These are phyloP conservation scores for Claviceps lovelessii DNA, from an alignment of 2,329 filamentous ascomycete genomes.

Conservation along the genomic window DNA sequence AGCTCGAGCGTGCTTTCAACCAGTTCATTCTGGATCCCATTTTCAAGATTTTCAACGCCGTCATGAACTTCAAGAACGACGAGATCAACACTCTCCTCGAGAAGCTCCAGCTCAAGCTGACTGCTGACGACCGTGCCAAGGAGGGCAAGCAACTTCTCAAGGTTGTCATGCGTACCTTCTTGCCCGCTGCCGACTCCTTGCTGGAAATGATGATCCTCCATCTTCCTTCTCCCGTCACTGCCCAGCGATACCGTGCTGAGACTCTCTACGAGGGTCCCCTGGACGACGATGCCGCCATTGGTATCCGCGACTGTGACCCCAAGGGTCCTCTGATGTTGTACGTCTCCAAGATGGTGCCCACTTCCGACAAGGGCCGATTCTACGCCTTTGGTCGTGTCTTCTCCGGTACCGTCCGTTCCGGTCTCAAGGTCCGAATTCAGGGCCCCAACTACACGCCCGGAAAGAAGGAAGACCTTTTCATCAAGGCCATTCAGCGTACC, in stretches of 20 bases:
- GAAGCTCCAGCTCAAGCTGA: constrained; percentile 93
- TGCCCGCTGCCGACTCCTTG: constrained; percentile 93
- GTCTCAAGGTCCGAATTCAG: constrained; percentile 99
- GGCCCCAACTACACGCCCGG: constrained; percentile 96
- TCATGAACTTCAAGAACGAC: constrained; percentile 99
- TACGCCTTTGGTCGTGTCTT: constrained; percentile 99
- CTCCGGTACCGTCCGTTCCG: constrained; percentile 91
- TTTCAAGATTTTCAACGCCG: constrained; percentile 92
- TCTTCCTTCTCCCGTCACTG: constrained; percentile 86
- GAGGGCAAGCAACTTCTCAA: constrained; percentile 98
- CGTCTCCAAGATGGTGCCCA: constrained; percentile 99
- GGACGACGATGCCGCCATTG: constrained; percentile 85
- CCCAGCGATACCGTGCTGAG: constrained; percentile 95
- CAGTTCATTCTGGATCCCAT: constrained; percentile 99
- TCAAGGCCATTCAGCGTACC: constrained; percentile 99
- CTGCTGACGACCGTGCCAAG: constrained; percentile 72
- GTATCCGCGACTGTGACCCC: constrained; percentile 96
- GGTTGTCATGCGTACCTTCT: constrained; percentile 96
- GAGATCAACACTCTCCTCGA: constrained; percentile 69
- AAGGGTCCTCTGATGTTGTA: constrained; percentile 99
- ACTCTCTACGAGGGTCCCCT: constrained; percentile 95
- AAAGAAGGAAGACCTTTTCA: constrained; percentile 97
- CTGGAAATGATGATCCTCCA: constrained; percentile 99
- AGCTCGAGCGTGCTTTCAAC: constrained; percentile 96
- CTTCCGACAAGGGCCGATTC: constrained; percentile 99